Conservation (phyloP, 2,329 filamentous ascomycete genomes). For the Aspergillus viridinutans region DNA sequence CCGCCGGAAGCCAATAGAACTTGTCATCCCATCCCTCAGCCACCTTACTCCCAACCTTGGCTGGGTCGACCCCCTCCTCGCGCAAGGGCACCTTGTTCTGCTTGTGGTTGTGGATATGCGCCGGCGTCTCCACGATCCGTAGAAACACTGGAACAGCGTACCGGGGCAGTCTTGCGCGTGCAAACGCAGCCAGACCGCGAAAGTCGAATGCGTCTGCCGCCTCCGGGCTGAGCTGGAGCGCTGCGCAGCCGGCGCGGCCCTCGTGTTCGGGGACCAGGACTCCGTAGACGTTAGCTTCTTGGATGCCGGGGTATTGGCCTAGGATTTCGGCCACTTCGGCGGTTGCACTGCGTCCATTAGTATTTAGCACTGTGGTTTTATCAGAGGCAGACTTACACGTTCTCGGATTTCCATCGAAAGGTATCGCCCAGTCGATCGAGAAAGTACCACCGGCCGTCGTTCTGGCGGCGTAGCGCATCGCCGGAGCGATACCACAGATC, state of each 20-base stretch:
- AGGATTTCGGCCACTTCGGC: constrained; percentile 64
- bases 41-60: constrained; percentile 43
- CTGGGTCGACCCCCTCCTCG: constrained; percentile 61
- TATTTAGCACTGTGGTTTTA: background rate
- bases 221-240: constrained; percentile 51
- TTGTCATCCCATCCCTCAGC: constrained; percentile 41
- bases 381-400: constrained; percentile 45
- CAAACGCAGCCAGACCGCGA: constrained; percentile 55
- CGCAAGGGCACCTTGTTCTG: constrained; percentile 71
- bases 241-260: constrained; percentile 63
- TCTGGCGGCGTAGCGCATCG: constrained; percentile 59
- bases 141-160: constrained; percentile 76
- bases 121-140: constrained; percentile 50
- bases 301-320: constrained; percentile 54
- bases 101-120: constrained; percentile 64
- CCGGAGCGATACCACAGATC: constrained; percentile 67
- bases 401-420: constrained; percentile 70
- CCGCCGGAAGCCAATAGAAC: constrained; percentile 50
- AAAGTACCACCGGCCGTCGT: constrained; percentile 66
- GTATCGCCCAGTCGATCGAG: constrained; percentile 68
- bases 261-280: constrained; percentile 63
- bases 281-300: constrained; percentile 68
- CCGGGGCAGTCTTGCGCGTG: constrained; percentile 58
- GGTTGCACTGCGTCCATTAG: constrained; percentile 38
- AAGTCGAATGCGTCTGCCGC: constrained; percentile 54